Conservation (phyloP, 208 protist genomes). For the Angomonas desouzai region DNA sequence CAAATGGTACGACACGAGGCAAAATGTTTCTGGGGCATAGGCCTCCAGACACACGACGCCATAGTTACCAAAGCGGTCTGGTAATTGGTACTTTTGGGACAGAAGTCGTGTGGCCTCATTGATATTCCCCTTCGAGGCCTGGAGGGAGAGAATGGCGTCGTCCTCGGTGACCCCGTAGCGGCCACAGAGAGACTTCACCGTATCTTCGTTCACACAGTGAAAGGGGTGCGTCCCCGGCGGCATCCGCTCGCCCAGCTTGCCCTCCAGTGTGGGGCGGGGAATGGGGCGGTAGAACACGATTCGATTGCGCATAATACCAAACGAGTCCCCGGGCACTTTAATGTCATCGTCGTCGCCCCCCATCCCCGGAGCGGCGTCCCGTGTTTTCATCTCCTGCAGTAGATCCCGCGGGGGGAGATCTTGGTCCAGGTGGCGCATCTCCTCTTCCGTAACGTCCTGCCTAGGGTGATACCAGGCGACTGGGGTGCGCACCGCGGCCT, state of each 20-base stretch:
- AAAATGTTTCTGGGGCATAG: conserved; percentile 85
- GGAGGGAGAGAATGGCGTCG: conserved; percentile 49
- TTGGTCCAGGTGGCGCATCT: conserved; percentile 62
- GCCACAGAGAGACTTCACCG: conserved; percentile 49
- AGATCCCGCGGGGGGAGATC: conserved; percentile 67
- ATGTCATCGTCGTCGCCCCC: conserved; percentile 45
- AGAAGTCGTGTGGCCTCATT: conserved; percentile 62
- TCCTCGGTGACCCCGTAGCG: conserved; percentile 50
- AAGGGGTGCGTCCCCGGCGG: conserved; percentile 54
- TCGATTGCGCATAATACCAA: conserved; percentile 86
- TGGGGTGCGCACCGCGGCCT: not conserved
- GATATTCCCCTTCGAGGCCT: conserved; percentile 49
- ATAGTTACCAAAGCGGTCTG: conserved; percentile 45
- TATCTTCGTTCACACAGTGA: conserved; percentile 49
- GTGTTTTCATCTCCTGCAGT: conserved; percentile 41
- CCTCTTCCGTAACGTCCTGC: conserved; percentile 38
- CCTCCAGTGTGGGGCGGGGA: conserved; percentile 26
- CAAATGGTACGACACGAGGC: conserved; percentile 70
- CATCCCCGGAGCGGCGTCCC: conserved; percentile 24
- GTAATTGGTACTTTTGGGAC: conserved; percentile 29
- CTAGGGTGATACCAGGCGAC: conserved; percentile 11
- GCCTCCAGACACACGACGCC: conserved; percentile 79
- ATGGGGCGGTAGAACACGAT: conserved; percentile 78
- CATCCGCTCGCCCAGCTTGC: conserved; percentile 57
- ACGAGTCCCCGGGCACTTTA: conserved; percentile 77